These are phyloP conservation scores for Crataegus laevigata DNA, from an alignment of 306 rosid species.

Conservation along the genomic window DNA sequence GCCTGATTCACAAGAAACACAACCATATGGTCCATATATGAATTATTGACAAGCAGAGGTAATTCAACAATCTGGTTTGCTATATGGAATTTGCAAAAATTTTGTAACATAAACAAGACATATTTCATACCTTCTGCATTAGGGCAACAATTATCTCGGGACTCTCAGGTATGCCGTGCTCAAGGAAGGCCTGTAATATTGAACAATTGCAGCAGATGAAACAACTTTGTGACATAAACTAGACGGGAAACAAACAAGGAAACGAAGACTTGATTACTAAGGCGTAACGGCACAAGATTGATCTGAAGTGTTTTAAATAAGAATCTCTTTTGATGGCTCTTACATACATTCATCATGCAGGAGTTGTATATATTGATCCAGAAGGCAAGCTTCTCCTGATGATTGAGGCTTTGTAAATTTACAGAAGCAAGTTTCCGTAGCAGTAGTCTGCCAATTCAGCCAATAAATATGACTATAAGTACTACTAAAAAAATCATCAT, in stretches of 20 bases:
- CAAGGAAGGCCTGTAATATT: conserved; percentile 61
- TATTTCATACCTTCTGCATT: conserved; percentile 58
- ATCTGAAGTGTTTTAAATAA: background rate
- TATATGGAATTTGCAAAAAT: background rate
- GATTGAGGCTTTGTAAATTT: conserved; percentile 55
- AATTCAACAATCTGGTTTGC: background rate
- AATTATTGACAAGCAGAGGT: conserved; percentile 7
- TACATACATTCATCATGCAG: conserved; percentile 83
- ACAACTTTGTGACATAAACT: background rate
- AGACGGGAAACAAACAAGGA: background rate
- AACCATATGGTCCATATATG: background rate
- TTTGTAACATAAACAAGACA: background rate
- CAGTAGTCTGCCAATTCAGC: conserved; percentile 51
- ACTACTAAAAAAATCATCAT: background rate
- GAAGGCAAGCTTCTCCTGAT: conserved; percentile 93
- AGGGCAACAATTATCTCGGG: conserved; percentile 65
- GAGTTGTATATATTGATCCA: conserved; percentile 96
- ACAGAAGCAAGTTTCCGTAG: conserved; percentile 69
- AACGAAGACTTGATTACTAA: background rate
- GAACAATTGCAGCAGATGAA: conserved; percentile 7
- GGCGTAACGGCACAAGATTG: background rate
- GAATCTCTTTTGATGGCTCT: background rate
- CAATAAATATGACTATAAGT: conserved; percentile 7
- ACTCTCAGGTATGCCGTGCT: conserved; percentile 73
- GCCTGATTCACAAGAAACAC: conserved; percentile 45